Conservation (phyloP, 176 grass and related monocot genomes). For the Eleusine indica region DNA sequence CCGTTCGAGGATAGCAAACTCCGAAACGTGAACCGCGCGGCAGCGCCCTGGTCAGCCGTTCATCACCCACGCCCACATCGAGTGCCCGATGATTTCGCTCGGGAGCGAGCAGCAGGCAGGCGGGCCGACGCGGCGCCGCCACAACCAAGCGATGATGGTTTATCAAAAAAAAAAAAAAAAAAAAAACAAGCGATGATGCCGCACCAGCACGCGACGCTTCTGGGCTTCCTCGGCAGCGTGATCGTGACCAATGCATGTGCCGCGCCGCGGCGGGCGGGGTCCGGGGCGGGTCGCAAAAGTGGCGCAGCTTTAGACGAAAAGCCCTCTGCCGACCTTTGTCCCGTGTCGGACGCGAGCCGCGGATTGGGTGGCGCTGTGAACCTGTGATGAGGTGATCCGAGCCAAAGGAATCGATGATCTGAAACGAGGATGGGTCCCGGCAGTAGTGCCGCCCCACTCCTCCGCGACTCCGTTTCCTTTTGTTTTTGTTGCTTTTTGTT, state of each 20-base stretch:
- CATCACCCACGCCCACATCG: background rate
- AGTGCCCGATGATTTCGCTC: constrained; percentile 21
- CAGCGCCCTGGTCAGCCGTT: background rate
- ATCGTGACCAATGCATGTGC: constrained; percentile 16
- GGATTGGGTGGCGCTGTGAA: background rate
- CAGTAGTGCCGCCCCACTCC: constrained; percentile 2
- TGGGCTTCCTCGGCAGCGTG: background rate
- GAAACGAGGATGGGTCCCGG: background rate
- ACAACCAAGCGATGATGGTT: background rate
- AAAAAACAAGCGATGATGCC: background rate
- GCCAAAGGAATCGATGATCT: background rate
- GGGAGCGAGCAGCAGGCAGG: background rate
- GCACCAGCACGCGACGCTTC: background rate
- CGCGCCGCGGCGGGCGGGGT: background rate
- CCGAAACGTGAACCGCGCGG: background rate
- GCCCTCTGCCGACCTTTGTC: constrained; percentile 40
- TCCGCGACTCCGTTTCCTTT: background rate
- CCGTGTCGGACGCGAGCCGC: constrained; percentile 12
- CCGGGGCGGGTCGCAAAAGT: constrained; percentile 25
- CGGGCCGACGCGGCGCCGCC: background rate
- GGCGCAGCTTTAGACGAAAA: constrained; percentile 46
- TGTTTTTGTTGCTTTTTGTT: background rate
- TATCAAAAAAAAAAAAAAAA: too few relatives aligned
- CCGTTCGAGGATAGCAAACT: background rate
- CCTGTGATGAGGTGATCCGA: constrained; percentile 10